phyloP scores from a whole-genome alignment of 331 rosid genomes.

The Erythrophleum ivorense region DNA sequence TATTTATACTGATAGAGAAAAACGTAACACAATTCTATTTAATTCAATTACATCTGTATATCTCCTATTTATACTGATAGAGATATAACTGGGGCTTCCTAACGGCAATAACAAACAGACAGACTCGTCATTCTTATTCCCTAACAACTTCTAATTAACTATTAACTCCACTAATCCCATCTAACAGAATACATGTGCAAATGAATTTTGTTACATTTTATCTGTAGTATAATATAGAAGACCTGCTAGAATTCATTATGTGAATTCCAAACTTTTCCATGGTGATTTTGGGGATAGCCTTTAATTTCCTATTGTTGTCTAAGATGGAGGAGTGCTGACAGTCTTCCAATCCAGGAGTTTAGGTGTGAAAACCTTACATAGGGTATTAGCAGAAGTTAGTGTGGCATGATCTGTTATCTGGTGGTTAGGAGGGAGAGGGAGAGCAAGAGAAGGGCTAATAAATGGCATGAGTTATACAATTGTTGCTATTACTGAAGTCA shows the following conservation, averaged over 20 bases:
- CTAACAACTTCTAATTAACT: neutral
- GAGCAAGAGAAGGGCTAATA: neutral
- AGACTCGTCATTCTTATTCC: neutral
- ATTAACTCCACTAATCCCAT: neutral
- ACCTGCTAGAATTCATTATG: constrained; percentile 2
- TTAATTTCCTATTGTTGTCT: neutral
- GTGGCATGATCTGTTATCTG: constrained; percentile 5
- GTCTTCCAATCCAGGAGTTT: neutral
- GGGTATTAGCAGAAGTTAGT: neutral
- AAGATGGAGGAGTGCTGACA: neutral
- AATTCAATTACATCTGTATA: no score
- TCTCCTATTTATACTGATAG: no score
- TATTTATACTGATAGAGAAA: no score
- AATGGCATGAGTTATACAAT: neutral
- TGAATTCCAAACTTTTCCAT: neutral
- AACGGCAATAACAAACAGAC: neutral
- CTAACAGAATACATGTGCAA: neutral
- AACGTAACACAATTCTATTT: no score
- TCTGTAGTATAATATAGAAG: neutral
- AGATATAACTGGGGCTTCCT: neutral
- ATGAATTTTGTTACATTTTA: neutral
- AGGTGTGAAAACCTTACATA: neutral
- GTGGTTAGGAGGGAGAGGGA: neutral
- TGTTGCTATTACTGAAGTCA: neutral
- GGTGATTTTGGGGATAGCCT: neutral